A percentile compares a stretch with the other conserved stretches of the same genome.
Evolutionary conservation across 768 basidiomycete genomes (phyloP).

Genomic region (Pisolithus marmoratus): DNA sequence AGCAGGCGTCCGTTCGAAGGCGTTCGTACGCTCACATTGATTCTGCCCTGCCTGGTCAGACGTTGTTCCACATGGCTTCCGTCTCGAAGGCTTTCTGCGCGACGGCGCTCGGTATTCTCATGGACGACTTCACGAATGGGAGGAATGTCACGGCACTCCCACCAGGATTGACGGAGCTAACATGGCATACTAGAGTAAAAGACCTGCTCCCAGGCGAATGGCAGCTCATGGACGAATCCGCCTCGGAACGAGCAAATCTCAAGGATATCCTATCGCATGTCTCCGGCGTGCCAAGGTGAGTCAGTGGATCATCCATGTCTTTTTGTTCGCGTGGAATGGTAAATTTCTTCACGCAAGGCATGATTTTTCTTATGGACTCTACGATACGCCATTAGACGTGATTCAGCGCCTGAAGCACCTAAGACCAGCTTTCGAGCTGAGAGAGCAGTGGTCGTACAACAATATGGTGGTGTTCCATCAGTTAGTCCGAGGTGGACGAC

Average conservation of each 20-base stretch:
- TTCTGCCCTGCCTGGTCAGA: conserved; percentile 17
- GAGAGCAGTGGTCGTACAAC: conserved; percentile 34
- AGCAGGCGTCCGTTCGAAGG: too few relatives aligned
- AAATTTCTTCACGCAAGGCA: conserved; percentile 19
- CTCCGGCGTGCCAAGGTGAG: conserved; percentile 34
- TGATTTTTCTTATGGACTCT: conserved; percentile 25
- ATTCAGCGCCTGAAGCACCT: conserved; percentile 24
- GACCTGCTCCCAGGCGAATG: conserved; percentile 37
- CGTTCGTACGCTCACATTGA: not conserved
- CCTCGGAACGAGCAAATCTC: conserved; percentile 30
- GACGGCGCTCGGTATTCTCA: conserved; percentile 35
- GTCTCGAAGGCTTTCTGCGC: conserved; percentile 37
- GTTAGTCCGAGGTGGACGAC: not conserved
- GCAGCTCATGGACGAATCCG: conserved; percentile 38
- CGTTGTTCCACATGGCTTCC: conserved; percentile 33
- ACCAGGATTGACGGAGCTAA: conserved; percentile 20
- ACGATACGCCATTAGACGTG: conserved; percentile 21
- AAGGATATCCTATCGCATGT: conserved; percentile 36
- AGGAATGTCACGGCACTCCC: conserved; percentile 33
- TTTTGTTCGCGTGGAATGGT: not conserved
- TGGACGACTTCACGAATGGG: conserved; percentile 34
- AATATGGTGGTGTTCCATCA: conserved; percentile 25
- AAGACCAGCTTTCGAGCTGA: conserved; percentile 29
- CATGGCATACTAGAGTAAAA: conserved; percentile 32
- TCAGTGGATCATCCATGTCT: not conserved